Percentiles rank a stretch among this genome's conserved stretches.
These are phyloP conservation scores for Termitomyces sp. DNA, from an alignment of 768 basidiomycete species.

Conservation along the genomic window DNA sequence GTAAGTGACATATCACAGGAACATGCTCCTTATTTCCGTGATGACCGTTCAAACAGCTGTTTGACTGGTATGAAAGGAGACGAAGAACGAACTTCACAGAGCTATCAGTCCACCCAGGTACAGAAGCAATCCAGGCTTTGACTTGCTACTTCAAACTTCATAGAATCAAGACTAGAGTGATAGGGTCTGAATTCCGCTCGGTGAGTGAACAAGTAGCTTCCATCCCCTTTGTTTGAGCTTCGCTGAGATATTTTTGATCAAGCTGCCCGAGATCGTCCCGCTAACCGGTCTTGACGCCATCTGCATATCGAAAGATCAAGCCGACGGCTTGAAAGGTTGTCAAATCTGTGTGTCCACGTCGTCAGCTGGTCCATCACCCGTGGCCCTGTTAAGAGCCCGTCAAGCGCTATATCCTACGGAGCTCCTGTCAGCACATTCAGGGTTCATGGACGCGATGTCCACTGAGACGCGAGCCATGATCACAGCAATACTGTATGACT, in stretches of 20 bases:
- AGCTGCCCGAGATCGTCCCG: slow-evolving; percentile 38
- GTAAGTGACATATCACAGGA: slow-evolving; percentile 29
- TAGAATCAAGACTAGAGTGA: slow-evolving; percentile 32
- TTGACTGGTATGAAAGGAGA: slow-evolving; percentile 36
- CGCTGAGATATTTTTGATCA: slow-evolving; percentile 9
- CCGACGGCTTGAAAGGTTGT: slow-evolving; percentile 28
- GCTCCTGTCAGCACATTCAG: slow-evolving; percentile 23
- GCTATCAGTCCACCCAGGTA: slow-evolving; percentile 33
- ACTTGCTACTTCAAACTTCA: slow-evolving; percentile 37
- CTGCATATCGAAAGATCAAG: slow-evolving; percentile 35
- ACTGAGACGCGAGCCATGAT: slow-evolving; percentile 29
- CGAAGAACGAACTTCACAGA: slow-evolving; percentile 18
- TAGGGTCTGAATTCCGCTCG: slow-evolving; percentile 37
- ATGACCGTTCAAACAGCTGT: slow-evolving; percentile 25
- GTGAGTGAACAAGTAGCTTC: slow-evolving; percentile 20
- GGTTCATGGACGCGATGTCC: slow-evolving; percentile 33
- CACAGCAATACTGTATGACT: slow-evolving; percentile 26
- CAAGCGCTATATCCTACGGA: slow-evolving; percentile 35
- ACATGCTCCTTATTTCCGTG: not conserved
- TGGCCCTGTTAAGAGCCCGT: slow-evolving; percentile 27
- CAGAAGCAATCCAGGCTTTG: slow-evolving; percentile 42
- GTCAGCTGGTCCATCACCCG: slow-evolving; percentile 16
- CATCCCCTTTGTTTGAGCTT: not conserved
- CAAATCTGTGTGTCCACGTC: slow-evolving; percentile 21
- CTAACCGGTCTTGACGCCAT: slow-evolving; percentile 39